A percentile compares a stretch with the other conserved stretches of the same genome.
Evolutionary conservation across 768 basidiomycete species (phyloP).

Genomic region (Leccinum barrowsii): DNA sequence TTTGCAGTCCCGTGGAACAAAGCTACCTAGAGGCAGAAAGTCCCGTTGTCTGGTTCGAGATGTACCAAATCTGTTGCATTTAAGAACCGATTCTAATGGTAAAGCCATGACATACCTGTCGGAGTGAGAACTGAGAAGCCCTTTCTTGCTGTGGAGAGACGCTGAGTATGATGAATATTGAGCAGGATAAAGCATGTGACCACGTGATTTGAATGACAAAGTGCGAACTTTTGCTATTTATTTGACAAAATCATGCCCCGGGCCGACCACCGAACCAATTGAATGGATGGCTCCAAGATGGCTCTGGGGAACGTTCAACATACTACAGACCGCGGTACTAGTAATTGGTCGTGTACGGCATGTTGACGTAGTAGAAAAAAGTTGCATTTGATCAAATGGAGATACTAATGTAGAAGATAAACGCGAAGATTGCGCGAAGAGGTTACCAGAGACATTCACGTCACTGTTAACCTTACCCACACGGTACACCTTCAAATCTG

Average conservation of each 20-base stretch:
- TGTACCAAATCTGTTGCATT: background rate
- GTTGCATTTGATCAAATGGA: too few relatives aligned
- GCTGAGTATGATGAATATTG: too few relatives aligned
- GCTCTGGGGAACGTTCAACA: too few relatives aligned
- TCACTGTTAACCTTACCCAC: constrained; percentile 24
- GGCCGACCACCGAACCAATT: background rate
- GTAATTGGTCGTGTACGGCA: too few relatives aligned
- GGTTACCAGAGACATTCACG: too few relatives aligned
- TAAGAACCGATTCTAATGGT: background rate
- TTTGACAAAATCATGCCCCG: background rate
- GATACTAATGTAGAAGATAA: too few relatives aligned
- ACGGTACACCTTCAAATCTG: too few relatives aligned
- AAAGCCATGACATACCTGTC: background rate
- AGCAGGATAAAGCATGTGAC: background rate
- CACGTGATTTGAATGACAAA: constrained; percentile 5
- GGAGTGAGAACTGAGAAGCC: background rate
- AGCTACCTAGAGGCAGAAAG: constrained; percentile 29
- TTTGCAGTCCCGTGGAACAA: constrained; percentile 11
- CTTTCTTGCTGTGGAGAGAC: background rate
- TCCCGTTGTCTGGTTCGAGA: background rate
- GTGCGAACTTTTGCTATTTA: background rate
- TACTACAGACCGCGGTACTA: too few relatives aligned
- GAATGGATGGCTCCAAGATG: background rate
- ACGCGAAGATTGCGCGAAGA: too few relatives aligned
- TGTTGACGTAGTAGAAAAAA: too few relatives aligned